phyloP scores from a whole-genome alignment of 1,284 basidiomycete species.

The Leccinum griseonigrum region DNA sequence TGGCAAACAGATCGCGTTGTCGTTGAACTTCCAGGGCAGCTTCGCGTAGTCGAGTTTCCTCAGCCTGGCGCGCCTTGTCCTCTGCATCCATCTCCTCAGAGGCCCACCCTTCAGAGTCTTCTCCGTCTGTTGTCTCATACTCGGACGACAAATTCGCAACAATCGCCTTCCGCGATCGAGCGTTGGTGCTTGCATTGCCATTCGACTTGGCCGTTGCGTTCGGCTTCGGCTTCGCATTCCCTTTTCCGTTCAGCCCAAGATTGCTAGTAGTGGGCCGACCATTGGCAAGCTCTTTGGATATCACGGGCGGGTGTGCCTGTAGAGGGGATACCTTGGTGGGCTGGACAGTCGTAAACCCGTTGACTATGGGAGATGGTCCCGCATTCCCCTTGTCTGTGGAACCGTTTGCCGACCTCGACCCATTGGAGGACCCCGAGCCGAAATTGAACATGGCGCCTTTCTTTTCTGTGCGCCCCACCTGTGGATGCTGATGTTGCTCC shows the following conservation, averaged over 20 bases:
- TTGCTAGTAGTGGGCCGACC: conserved; percentile 3
- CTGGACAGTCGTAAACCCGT: conserved; percentile 17
- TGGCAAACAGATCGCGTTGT: conserved; percentile 74
- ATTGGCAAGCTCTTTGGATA: conserved; percentile 18
- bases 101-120: conserved; percentile 53
- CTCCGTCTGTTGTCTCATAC: conserved; percentile 48
- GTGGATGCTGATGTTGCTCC: conserved; percentile 5
- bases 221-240: conserved; percentile 14
- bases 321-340: conserved; percentile 10
- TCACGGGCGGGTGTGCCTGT: conserved; percentile 16
- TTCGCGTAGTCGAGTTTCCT: conserved; percentile 37
- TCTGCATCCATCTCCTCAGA: conserved; percentile 48
- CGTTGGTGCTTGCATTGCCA: conserved; percentile 11
- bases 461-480: conserved; percentile 20
- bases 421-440: conserved; percentile 55
- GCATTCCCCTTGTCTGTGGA: conserved; percentile 18
- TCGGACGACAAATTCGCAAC: conserved; percentile 35
- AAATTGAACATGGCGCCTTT: conserved; percentile 49
- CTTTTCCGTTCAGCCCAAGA: conserved; percentile 17
- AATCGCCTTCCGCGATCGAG: conserved; percentile 34
- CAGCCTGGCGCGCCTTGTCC: conserved; percentile 32
- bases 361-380: conserved; percentile 4
- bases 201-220: conserved; percentile 13
- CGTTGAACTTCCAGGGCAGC: conserved; percentile 64
- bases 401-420: conserved; percentile 38